These are phyloP conservation scores for Aspergillus novofumigatus DNA, from an alignment of 2,329 filamentous ascomycete species.

Conservation along the genomic window DNA sequence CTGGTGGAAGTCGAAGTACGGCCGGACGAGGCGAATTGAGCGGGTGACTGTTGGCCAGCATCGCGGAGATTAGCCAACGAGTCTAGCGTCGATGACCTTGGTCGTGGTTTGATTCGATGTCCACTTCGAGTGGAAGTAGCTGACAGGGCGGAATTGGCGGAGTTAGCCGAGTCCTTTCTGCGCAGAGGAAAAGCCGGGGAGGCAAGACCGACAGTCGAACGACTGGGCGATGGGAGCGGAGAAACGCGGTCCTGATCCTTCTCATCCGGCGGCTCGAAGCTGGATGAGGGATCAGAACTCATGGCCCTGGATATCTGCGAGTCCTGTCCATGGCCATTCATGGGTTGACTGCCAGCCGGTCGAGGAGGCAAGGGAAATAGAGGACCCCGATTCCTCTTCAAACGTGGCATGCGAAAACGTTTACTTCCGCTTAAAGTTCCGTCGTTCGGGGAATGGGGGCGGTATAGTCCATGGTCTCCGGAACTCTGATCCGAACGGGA, in stretches of 20 bases:
- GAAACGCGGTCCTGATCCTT: conserved; percentile 34
- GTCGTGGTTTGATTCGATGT: conserved; percentile 55
- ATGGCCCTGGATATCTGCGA: conserved; percentile 16
- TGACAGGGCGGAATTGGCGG: conserved; percentile 61
- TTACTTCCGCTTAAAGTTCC: conserved; percentile 61
- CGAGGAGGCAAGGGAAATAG: conserved; percentile 88
- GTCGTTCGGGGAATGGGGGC: conserved; percentile 60
- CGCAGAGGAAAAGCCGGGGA: conserved; percentile 48
- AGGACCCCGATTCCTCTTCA: conserved; percentile 69
- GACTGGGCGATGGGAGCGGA: conserved; percentile 46
- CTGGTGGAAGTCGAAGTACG: conserved; percentile 77
- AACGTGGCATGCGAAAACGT: conserved; percentile 76
- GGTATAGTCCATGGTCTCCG: conserved; percentile 59
- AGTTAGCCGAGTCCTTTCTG: conserved; percentile 59
- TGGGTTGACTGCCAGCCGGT: conserved; percentile 31
- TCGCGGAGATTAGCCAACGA: conserved; percentile 71
- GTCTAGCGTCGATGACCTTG: conserved; percentile 84
- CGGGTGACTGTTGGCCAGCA: conserved; percentile 65
- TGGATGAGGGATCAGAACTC: conserved; percentile 18
- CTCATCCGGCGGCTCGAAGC: conserved; percentile 22
- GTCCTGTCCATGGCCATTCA: conserved; percentile 13
- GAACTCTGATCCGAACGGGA: conserved; percentile 85
- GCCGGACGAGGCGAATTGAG: conserved; percentile 51
- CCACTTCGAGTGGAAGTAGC: conserved; percentile 52
- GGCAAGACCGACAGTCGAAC: conserved; percentile 49